Evolutionary conservation across 2,329 filamentous ascomycete genomes (phyloP).

Genomic region (Pyrenophora teres): DNA sequence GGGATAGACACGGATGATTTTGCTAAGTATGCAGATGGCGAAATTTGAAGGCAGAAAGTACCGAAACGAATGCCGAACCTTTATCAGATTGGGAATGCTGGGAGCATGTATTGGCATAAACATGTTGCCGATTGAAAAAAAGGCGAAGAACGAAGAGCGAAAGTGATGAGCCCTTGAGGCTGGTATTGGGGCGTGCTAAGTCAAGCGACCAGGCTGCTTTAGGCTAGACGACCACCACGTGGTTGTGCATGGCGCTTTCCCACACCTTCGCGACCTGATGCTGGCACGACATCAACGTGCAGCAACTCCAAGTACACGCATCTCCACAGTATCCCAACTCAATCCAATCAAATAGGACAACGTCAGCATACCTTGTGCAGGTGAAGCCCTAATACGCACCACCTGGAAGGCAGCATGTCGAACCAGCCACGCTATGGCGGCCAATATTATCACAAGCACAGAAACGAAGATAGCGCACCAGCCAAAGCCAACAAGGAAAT

Average conservation of each 20-base stretch:
- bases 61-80: too few relatives aligned
- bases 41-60: too few relatives aligned
- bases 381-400: background rate
- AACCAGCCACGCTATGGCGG: conserved; percentile 1
- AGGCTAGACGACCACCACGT: conserved; percentile 17
- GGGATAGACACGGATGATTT: too few relatives aligned
- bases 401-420: conserved; percentile 2
- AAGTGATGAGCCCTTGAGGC: background rate
- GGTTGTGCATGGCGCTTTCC: conserved; percentile 7
- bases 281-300: conserved; percentile 5
- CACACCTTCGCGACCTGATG: background rate
- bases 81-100: too few relatives aligned
- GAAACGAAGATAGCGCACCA: background rate
- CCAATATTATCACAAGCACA: conserved; percentile 4
- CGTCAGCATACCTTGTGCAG: background rate
- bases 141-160: background rate
- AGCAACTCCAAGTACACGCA: conserved; percentile 2
- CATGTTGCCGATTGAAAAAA: background rate
- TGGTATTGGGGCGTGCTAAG: background rate
- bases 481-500: background rate
- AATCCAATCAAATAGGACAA: conserved; percentile 3
- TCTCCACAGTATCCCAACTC: background rate
- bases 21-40: too few relatives aligned
- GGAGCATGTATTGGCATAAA: too few relatives aligned
- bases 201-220: conserved; percentile 1